Base-by-base conservation (phyloP, 2,329 filamentous ascomycete species). In the Penicillium sp. region DNA sequence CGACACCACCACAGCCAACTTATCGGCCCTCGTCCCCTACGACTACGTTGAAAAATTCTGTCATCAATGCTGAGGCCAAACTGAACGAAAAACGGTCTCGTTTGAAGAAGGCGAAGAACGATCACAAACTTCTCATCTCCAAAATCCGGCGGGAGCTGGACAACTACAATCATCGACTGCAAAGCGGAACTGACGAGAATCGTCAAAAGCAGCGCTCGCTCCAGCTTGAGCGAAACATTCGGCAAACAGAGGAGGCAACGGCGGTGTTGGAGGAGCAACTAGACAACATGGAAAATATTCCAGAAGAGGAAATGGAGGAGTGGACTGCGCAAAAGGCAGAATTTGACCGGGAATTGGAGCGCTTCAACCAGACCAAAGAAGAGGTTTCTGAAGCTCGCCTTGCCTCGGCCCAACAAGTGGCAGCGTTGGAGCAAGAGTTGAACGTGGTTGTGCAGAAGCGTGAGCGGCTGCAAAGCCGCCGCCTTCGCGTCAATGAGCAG, bases 21-120 rank as follows among this genome's bases (percentile, higher is more conserved):
- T 79, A 87, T 56, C 82, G 85, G 44, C 86, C 86, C 47, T 85
- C 85, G 40, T 88, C 86, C 24, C 86, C 86, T 16, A 84, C 82
- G 14, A 87, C 86, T 16, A 88, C 86, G 1, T 76, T 89, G 52
- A 87, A 83, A 70, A 87, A 87, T 60, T 88, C 86, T 7, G 87
- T 89, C 55, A 77, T 82, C 61, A 84, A 85, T 40, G 84, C 84
- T 40, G 85, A 88, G 69, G 78, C 81, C 53, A 86, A 86, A 67
- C 74, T 87, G 27, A 82, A 82, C 60, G 86, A 88, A 61, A 81
- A 82, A 56, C 83, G 84, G 52, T 81, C 83, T 64, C 83, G 83
- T 46, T 73, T 85, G 54, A 86, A 84, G 71, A 84, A 84, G 66
- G 81, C 79, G 58, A 85, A 84, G 65, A 85, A 84, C 66, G 85